Evolutionary conservation across 2,329 filamentous ascomycete genomes (phyloP).

Genomic region (Chaetothyriales sp.): DNA sequence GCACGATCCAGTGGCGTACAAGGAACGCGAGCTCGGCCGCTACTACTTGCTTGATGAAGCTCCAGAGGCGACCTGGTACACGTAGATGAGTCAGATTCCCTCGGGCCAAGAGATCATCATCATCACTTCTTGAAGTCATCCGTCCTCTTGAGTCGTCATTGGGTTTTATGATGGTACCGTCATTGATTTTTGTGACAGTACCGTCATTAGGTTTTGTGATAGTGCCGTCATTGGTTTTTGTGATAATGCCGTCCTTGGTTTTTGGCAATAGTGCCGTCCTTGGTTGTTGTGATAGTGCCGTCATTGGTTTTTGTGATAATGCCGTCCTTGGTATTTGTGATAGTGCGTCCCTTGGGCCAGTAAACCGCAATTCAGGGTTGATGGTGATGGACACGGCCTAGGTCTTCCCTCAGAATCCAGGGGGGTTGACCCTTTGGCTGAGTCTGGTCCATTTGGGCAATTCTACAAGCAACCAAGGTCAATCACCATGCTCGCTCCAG

Average conservation of each 20-base stretch:
- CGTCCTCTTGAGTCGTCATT: background rate
- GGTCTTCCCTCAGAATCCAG: conserved; percentile 55
- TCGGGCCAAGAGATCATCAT: background rate
- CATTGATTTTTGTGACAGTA: background rate
- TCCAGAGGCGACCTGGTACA: conserved; percentile 50
- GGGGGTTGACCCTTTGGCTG: conserved; percentile 84
- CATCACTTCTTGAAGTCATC: background rate
- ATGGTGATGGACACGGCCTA: background rate
- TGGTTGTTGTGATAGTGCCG: background rate
- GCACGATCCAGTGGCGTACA: conserved; percentile 55
- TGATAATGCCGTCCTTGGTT: background rate
- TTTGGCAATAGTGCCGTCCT: no score
- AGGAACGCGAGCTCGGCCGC: conserved; percentile 48
- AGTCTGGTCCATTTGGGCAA: conserved; percentile 89
- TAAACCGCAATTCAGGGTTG: background rate
- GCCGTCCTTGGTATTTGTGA: background rate
- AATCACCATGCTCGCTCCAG: background rate
- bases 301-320: background rate
- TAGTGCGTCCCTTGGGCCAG: background rate
- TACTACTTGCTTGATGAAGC: conserved; percentile 44
- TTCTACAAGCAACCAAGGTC: conserved; percentile 37
- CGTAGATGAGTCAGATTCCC: conserved; percentile 22
- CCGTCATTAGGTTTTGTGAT: no score
- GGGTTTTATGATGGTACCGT: background rate
- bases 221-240: background rate